Evolutionary conservation across 306 rosid species (phyloP).

Genomic region (Gleditsia sinensis): DNA sequence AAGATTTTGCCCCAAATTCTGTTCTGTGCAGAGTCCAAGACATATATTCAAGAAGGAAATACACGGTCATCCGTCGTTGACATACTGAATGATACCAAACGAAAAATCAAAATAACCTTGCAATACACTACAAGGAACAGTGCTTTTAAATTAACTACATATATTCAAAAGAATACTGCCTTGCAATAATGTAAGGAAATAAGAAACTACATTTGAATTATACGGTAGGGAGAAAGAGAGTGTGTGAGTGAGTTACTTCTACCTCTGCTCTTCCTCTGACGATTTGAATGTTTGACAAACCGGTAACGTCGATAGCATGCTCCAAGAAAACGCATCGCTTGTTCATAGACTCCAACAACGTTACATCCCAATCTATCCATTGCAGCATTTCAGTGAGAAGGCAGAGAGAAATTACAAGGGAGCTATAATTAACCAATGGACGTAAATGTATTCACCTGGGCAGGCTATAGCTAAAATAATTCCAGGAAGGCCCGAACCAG

Average conservation of each 20-base stretch:
- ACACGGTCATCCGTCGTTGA: background rate
- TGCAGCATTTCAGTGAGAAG: constrained; percentile 13
- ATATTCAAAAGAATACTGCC: background rate
- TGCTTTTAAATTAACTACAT: background rate
- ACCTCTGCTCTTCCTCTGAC: constrained; percentile 98
- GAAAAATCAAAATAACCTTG: constrained; percentile 10
- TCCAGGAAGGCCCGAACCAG: constrained; percentile 93
- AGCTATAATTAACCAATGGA: background rate
- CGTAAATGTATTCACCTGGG: constrained; percentile 57
- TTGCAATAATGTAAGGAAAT: background rate
- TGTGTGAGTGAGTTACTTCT: background rate
- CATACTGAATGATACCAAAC: background rate
- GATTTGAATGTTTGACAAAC: constrained; percentile 72
- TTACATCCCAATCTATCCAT: constrained; percentile 76
- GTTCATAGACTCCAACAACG: constrained; percentile 81
- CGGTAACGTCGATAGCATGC: constrained; percentile 60
- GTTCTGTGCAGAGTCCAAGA: constrained; percentile 52
- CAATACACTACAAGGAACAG: background rate
- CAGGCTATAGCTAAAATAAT: constrained; percentile 83
- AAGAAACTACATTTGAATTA: background rate
- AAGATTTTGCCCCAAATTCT: constrained; percentile 76
- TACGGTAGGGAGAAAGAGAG: background rate
- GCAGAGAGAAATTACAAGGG: background rate
- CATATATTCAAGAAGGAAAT: constrained; percentile 28
- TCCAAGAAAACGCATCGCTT: constrained; percentile 89